Base-by-base conservation (phyloP, 768 basidiomycete genomes). In the Pholiota molesta region DNA sequence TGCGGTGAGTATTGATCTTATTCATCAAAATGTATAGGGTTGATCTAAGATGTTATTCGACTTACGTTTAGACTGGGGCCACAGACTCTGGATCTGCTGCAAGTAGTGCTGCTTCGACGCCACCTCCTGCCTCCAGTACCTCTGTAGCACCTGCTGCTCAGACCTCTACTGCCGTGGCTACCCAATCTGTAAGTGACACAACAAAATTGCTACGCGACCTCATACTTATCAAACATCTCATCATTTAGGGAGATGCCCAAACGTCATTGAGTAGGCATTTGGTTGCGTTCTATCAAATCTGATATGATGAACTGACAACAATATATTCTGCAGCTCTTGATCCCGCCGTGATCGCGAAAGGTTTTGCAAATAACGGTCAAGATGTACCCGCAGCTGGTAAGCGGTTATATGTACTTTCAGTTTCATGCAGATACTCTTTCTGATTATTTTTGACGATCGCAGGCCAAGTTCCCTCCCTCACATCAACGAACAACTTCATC, bases 401-500 rank as follows among this genome's bases (percentile, higher is more conserved):
- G 70, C 63, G 14, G 33, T 29, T 37, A 17, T 33, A 4, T 26
- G 23, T 10, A 21, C 37, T 8, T 45, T 21, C 10, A 37, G 13
- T 35, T 47, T 45, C 4, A 13, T 29, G 45, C 9, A 21, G 19
- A 2, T 35, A 37, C 39, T 52, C 33, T 21, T 56, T 14, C 19
- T n/a, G 33, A 33, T 17, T 40, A 23, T 54, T 23, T 23, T 44
- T 42, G 17, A 31, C 44, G n/a, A 44, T 52, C 19, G 45, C 33
- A 69, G 83, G 84, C 52, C 84, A 86, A 72, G 81, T 82, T 60
- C 77, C 83, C 1, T 86, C 84, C 3, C 68, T 82, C 56, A 84
- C 84, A 0, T 85, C 83, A 26, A 77, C 74, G n/a, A 87, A 89
- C 76, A 89, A 89, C 77, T 89, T 85, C 70, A 83, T 85, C 76